phyloP scores from a whole-genome alignment of 1,139 yeast species.

The Candida sp. region DNA sequence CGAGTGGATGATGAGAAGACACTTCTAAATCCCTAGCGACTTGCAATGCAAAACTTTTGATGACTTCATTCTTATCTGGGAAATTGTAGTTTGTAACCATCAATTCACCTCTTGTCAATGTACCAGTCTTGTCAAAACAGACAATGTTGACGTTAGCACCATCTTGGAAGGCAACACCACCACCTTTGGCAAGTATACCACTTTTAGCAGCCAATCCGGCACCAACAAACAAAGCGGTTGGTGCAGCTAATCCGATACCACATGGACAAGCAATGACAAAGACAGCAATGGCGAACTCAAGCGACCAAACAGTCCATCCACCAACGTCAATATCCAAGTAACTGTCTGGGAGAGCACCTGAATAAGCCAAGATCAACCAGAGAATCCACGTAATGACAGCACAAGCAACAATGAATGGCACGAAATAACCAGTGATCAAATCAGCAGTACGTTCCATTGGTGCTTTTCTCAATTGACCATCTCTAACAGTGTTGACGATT shows the following conservation, averaged over 20 bases:
- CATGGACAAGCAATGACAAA: conserved; percentile 64
- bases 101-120: conserved; percentile 70
- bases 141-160: conserved; percentile 66
- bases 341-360: conserved; percentile 54
- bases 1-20: conserved; percentile 74
- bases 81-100: conserved; percentile 54
- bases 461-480: conserved; percentile 75
- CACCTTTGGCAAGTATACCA: conserved; percentile 82
- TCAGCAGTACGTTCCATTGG: conserved; percentile 80
- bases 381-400: conserved; percentile 70
- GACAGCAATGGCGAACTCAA: conserved; percentile 78
- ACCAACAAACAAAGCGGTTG: conserved; percentile 52
- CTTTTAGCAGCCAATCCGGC: conserved; percentile 52
- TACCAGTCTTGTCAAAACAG: conserved; percentile 84
- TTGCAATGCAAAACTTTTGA: conserved; percentile 44
- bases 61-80: conserved; percentile 16
- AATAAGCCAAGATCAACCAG: conserved; percentile 64
- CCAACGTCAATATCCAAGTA: conserved; percentile 71
- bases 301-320: conserved; percentile 80
- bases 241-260: conserved; percentile 54
- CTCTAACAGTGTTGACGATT: conserved; percentile 71
- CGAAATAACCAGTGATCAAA: conserved; percentile 71
- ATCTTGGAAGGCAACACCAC: conserved; percentile 84
- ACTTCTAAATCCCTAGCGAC: conserved; percentile 63
- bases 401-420: conserved; percentile 64